A percentile compares a stretch with the other conserved stretches of the same genome.
Evolutionary conservation across 1,139 yeast species (phyloP).

Genomic region (Candida neerlandica): DNA sequence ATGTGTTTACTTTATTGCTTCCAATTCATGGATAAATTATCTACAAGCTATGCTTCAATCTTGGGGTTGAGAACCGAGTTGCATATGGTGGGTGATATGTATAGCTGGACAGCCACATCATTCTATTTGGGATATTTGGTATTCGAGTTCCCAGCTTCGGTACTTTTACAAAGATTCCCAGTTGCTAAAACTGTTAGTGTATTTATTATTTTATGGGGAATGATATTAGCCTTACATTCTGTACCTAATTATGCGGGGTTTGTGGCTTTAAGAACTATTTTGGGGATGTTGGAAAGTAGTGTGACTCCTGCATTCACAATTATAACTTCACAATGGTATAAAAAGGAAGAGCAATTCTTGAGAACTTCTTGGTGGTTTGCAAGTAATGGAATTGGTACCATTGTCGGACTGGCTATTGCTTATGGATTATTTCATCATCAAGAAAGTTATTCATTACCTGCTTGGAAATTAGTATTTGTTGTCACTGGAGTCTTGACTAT

Average conservation of each 20-base stretch:
- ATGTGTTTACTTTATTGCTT: conserved; percentile 58
- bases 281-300: conserved; percentile 60
- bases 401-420: conserved; percentile 28
- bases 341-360: conserved; percentile 25
- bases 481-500: conserved; percentile 34
- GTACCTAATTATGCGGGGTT: conserved; percentile 34
- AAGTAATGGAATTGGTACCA: conserved; percentile 33
- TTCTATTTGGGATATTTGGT: conserved; percentile 56
- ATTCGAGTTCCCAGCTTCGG: conserved; percentile 50
- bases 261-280: conserved; percentile 30
- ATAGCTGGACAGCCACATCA: conserved; percentile 59
- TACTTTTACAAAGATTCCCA: conserved; percentile 40
- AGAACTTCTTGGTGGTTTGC: conserved; percentile 33
- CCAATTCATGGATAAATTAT: conserved; percentile 67
- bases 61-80: conserved; percentile 55
- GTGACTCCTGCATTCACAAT: conserved; percentile 60
- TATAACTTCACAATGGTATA: conserved; percentile 38
- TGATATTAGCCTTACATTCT: conserved; percentile 29
- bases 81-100: conserved; percentile 52
- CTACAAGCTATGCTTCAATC: conserved; percentile 61
- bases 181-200: conserved; percentile 28
- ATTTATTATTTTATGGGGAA: conserved; percentile 34
- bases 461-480: conserved; percentile 38
- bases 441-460: conserved; percentile 22
- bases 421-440: conserved; percentile 22